Base-by-base conservation (phyloP, 2,329 filamentous ascomycete genomes). In the Penicillium nordicum region DNA sequence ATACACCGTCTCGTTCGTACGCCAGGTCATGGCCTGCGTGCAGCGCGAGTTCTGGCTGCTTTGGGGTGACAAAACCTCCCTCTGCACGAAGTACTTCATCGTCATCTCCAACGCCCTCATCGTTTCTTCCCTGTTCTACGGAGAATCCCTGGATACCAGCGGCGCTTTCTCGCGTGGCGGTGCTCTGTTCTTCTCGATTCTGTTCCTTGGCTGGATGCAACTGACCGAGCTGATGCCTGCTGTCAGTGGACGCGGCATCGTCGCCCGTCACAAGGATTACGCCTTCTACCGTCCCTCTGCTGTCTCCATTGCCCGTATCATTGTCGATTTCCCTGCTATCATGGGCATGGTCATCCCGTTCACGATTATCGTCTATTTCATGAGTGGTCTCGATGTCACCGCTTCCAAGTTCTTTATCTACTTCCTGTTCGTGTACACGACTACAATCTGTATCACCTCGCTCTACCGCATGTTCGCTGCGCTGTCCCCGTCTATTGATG, bases 71-170 rank as follows among this genome's bases (percentile, higher is more conserved):
- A 86, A 82, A 57, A 86, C 85, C 0, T 88, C 88, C 0, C 79
- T 94, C 1, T 87, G 86, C 71, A 93, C 89, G 40, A 94, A 93
- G 63, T 81, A 88, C 57, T 88, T 91, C 73, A 90, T 91, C 69
- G 89, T 92, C 65, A 74, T 93, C 55, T 82, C 87, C 55, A 89
- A 90, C 69, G 83, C 75, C 53, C 79, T 95, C 10, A 89, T 95
- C 59, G 86, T 92, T 52, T 88, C 89, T 1, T 90, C 87, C 2
- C 79, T 94, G 18, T 94, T 94, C 74, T 90, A 91, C 65, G 89
- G 84, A 12, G 79, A 86, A 67, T 75, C 82, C 0, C 65, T 80
- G 5, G 78, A 83, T 63, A 87, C 85, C 1, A 78, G 76, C 40
- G 86, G 86, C 36, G 82, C 84, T 12, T 89, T 88, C 69, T 76